Evolutionary conservation across 345 rosid genomes (phyloP).

Genomic region (Syzygium jambos): DNA sequence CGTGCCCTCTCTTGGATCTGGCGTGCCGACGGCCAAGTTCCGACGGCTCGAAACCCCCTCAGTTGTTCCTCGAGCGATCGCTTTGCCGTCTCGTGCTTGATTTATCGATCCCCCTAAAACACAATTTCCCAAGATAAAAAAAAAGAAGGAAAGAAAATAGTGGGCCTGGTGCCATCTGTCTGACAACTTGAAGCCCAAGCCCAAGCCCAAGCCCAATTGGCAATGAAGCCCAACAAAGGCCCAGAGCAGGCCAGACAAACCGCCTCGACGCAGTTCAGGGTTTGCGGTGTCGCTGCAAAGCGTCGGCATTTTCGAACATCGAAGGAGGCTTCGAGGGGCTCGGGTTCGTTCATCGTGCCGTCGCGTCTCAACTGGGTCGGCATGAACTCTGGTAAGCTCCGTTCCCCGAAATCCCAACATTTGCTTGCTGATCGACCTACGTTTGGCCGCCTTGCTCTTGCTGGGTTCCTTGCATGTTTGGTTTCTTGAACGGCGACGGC

Average conservation of each 20-base stretch:
- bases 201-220: no score
- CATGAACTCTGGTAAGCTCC: background rate
- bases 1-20: background rate
- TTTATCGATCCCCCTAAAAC: background rate
- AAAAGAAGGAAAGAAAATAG: background rate
- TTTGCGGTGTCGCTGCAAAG: background rate
- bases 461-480: background rate
- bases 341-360: background rate
- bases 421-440: background rate
- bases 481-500: background rate
- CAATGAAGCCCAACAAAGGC: background rate
- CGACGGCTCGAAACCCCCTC: background rate
- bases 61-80: background rate
- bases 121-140: no score
- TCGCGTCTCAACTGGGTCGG: background rate
- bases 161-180: background rate
- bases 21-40: background rate
- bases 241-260: background rate
- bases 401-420: background rate
- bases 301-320: background rate
- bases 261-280: background rate
- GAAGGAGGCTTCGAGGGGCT: background rate
- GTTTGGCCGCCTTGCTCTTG: background rate
- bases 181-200: background rate
- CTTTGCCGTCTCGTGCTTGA: rapidly evolving